Conservation (phyloP, 2,329 filamentous ascomycete species). For the Volutella citrinella region DNA sequence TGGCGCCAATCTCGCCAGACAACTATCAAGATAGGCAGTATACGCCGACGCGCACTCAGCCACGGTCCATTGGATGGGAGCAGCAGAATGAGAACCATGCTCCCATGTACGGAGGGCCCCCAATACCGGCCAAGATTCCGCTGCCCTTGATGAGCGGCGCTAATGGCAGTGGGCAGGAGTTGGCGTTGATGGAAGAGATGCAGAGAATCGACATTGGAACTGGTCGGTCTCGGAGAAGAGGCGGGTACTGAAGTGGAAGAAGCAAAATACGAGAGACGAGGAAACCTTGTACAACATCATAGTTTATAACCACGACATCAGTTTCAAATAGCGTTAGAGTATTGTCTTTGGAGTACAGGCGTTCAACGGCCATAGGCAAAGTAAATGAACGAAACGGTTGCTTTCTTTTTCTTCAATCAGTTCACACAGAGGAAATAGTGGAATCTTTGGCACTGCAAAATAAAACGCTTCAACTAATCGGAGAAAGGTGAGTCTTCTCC, state of each 20-base stretch:
- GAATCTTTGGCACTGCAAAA: constrained; percentile 11
- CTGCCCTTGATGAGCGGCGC: constrained; percentile 46
- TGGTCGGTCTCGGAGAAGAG: constrained; percentile 53
- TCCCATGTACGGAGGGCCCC: constrained; percentile 45
- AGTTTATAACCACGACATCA: too few species aligned
- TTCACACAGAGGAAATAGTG: constrained; percentile 8
- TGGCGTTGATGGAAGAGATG: constrained; percentile 69
- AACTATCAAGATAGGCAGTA: constrained; percentile 46
- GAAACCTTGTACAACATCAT: too few species aligned
- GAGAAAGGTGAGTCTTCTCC: too few species aligned
- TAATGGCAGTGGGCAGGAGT: constrained; percentile 43
- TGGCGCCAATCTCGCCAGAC: constrained; percentile 51
- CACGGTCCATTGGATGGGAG: constrained; percentile 51
- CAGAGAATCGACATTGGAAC: constrained; percentile 64
- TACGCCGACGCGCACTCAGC: constrained; percentile 32
- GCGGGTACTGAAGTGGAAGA: constrained; percentile 35
- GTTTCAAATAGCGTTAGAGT: too few species aligned
- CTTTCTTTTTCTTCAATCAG: constrained; percentile 16
- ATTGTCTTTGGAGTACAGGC: too few species aligned
- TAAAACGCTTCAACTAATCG: too few species aligned
- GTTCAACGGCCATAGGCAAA: too few species aligned
- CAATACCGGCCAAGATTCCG: constrained; percentile 70
- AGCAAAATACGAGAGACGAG: constrained; percentile 15
- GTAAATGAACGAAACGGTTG: constrained; percentile 14
- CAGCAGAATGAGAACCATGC: constrained; percentile 52